Evolutionary conservation across 208 protist species (phyloP).

Genomic region (Leishmania arabica): DNA sequence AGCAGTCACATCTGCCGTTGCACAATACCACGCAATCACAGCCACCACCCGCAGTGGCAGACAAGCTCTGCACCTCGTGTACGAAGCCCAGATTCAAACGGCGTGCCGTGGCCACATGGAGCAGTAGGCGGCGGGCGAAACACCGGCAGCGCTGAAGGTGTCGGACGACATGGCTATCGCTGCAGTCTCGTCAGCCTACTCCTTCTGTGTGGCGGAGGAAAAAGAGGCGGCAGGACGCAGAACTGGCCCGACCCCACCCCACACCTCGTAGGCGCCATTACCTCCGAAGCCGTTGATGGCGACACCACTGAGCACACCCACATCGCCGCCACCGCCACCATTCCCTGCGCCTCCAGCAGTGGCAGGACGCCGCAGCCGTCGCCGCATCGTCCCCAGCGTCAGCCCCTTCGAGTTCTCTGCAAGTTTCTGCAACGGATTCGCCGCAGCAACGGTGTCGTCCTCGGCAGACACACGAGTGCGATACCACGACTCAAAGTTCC

Average conservation of each 20-base stretch:
- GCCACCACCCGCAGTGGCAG: not conserved
- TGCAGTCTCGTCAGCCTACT: not conserved
- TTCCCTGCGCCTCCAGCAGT: not conserved
- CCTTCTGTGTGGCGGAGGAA: not conserved
- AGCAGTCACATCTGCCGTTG: not conserved
- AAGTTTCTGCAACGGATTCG: not conserved
- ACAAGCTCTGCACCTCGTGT: not conserved
- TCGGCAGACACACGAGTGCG: not conserved
- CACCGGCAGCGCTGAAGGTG: not conserved
- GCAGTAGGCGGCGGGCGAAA: not conserved
- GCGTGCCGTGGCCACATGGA: not conserved
- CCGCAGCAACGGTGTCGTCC: not conserved
- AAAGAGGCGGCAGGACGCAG: not conserved
- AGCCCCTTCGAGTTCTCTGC: not conserved
- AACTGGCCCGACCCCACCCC: not conserved
- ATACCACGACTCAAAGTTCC: slow-evolving; percentile 27
- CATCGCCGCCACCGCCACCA: not conserved
- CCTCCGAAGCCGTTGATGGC: not conserved
- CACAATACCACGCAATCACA: not conserved
- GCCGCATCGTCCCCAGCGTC: slow-evolving; percentile 4
- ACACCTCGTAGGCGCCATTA: not conserved
- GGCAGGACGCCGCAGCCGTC: not conserved
- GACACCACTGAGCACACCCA: not conserved
- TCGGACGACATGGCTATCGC: not conserved
- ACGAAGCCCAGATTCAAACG: not conserved